Base-by-base conservation (phyloP, 805 yeast genomes). In the Lachancea meyersii region DNA sequence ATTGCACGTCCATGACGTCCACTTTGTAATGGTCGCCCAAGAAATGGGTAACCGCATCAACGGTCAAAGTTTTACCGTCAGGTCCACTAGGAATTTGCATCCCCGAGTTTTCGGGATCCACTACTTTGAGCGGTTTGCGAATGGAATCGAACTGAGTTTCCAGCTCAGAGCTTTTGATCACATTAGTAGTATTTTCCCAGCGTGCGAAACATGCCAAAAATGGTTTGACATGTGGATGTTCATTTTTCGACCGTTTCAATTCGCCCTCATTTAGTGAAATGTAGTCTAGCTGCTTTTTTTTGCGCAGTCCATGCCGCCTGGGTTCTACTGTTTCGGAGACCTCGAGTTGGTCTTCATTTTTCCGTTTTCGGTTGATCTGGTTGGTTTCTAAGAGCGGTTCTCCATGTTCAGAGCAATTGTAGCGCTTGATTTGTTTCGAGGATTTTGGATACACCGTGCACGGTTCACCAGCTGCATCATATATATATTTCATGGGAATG, bases 1-100 rank as follows among this genome's bases (percentile, higher is more conserved):
- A 80, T 18, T 83, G 69, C 3, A 86, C 95, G 58, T 88, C 96
- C 91, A 88, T 86, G 1, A 88, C 95, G 43, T 86, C 94, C 1
- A 88, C 73, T 1, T 72, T 73, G 3, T 65, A 64, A 30, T 79
- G 82, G 4, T 64, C 73, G 0, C 95, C 96, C 21, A 86, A 72
- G 10, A 69, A 55, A 4, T 72, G 19, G 45, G 57, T 38, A 60
- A 55, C 44, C 1, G 63, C 49, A 31, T 64, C 64, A 1, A 66
- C 58, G 33, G 52, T 47, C 16, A 60, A 45, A 31, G 30, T 10
- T 36, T 52, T 39, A 11, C 42, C 38, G 9, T 48, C 49, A 13
- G 38, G 31, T n/a, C 48, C 48, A 2, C 22, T 40, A 8, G 54
- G 52, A 17, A 50, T 38, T 24, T 35, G 30, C 51, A 55, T 50